Conservation (phyloP, 164 flowering plant species). For the Berberis vulgaris region DNA sequence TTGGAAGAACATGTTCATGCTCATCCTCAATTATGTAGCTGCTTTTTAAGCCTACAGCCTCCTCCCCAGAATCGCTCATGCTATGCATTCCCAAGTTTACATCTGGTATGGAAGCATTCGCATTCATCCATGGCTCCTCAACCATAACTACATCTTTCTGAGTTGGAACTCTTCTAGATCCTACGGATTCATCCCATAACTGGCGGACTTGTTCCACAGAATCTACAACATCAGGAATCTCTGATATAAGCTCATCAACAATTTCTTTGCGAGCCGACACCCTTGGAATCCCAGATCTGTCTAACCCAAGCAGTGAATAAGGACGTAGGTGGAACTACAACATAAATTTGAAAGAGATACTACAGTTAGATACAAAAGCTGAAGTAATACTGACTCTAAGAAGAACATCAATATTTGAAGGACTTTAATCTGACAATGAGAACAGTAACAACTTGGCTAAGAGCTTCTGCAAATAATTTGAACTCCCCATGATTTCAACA, state of each 20-base stretch:
- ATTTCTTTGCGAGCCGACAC: slow-evolving; percentile 23
- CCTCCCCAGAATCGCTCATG: slow-evolving; percentile 15
- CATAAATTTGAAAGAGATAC: background rate
- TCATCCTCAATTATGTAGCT: background rate
- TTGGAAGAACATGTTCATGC: slow-evolving; percentile 28
- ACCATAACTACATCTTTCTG: background rate
- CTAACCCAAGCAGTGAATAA: slow-evolving; percentile 67
- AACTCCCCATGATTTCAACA: no score
- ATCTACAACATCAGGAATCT: slow-evolving; percentile 73
- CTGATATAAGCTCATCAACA: slow-evolving; percentile 47
- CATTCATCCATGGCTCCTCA: background rate
- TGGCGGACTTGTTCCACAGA: slow-evolving; percentile 43
- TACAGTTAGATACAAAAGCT: background rate
- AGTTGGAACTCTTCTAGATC: slow-evolving; percentile 1
- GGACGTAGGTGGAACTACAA: slow-evolving; percentile 89
- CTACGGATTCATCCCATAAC: slow-evolving; percentile 34
- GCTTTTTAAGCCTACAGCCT: background rate
- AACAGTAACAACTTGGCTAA: no score
- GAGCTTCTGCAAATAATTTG: no score
- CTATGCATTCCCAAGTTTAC: slow-evolving; percentile 2
- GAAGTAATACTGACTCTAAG: background rate
- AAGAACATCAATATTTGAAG: background rate
- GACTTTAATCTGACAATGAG: no score
- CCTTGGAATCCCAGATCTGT: slow-evolving; percentile 54
- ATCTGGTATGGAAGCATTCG: background rate